phyloP scores from a whole-genome alignment of 495 filamentous ascomycete genomes.

The Podospora conica region DNA sequence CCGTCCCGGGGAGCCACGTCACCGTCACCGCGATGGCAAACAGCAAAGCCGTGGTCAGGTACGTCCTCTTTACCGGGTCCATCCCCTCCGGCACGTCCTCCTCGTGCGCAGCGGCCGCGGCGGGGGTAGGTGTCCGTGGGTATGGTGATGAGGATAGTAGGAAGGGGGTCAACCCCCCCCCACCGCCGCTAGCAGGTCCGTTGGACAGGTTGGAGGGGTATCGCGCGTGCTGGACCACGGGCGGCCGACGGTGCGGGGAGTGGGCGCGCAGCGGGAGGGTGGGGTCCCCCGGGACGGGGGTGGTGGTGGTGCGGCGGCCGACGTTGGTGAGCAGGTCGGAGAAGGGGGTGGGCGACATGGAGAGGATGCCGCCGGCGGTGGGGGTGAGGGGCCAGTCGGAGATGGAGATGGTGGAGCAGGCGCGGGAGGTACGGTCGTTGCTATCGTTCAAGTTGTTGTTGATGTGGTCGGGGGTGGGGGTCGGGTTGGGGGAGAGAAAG shows the following conservation, averaged over 20 bases:
- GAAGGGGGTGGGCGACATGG: slow-evolving; percentile 33
- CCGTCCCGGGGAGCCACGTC: neutral
- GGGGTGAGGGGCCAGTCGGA: neutral
- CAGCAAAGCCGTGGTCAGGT: neutral
- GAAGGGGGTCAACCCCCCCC: neutral
- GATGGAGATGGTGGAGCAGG: neutral
- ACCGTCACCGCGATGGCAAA: neutral
- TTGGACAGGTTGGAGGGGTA: neutral
- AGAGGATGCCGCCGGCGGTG: slow-evolving; percentile 21
- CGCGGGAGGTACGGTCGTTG: neutral
- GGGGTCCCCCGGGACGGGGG: neutral
- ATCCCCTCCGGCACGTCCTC: no score
- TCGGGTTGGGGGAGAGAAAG: neutral
- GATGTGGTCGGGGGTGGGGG: neutral
- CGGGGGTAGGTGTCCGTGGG: neutral
- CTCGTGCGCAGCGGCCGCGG: no score
- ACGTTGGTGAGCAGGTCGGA: neutral
- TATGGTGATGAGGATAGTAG: neutral
- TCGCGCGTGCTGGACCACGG: neutral
- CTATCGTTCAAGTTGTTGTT: no score
- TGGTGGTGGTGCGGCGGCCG: neutral
- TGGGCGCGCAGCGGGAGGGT: neutral
- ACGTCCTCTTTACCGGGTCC: neutral
- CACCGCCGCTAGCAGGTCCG: neutral
- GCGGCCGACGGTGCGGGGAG: neutral